Base-by-base conservation (phyloP, 257 asterid genomes). In the Oldenlandia corymbosa region DNA sequence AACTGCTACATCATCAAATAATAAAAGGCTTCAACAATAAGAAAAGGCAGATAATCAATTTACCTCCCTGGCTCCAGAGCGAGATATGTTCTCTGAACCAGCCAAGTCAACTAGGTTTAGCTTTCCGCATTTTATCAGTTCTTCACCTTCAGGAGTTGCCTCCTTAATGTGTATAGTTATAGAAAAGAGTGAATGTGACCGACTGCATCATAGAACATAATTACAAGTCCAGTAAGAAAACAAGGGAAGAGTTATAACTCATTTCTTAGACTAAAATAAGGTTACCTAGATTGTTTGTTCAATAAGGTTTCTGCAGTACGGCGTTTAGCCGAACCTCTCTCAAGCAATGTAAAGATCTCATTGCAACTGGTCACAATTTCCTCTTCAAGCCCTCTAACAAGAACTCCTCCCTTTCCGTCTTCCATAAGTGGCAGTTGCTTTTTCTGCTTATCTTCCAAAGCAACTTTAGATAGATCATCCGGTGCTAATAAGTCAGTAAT, bases 61-160 rank as follows among this genome's bases (percentile, higher is more conserved):
- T 79, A 87, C 97, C 97, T 90, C 97, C 68, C 92, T 81, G 30
- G 97, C 97, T 56, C 97, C 97, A 74, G 97, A 90, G 52, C 95
- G 87, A 30, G 95, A 90, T 51, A 90, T 87, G 73, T 90, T 90
- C 66, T 90, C 97, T 2, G 97, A 90, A 75, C 97, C 97, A 68
- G 94, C 97, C 74, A 90, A 79, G 71, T 90, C 97, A 43, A 90
- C 97, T 79, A 87, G 75, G 73, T 90, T 90, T 65, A 90, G 79
- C 83, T 90, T 90, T 65, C 97, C 97, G 61, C 95, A 83, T 76
- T 90, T 90, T 60, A 90, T 85, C 32, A 90, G 83, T 61, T 90
- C 97, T 82, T 90, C 97, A 4, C 95, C 97, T 75, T 90, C 97
- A 65, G 95, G 87, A 21, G 95, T 90, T 21, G 94, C 79, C 79